phyloP scores from a whole-genome alignment of 257 asterid genomes.

The Solanum neorickii region DNA sequence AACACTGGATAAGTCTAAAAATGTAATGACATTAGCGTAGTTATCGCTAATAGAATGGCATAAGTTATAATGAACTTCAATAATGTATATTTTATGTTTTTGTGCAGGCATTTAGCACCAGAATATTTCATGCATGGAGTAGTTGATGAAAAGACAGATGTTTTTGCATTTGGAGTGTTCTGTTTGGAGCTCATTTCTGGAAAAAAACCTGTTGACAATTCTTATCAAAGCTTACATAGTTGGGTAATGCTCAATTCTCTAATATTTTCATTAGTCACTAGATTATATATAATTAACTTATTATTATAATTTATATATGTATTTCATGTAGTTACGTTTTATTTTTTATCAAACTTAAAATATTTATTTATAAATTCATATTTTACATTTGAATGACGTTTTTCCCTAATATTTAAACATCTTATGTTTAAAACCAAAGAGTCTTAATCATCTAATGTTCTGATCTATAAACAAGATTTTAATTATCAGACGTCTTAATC shows the following conservation, averaged over 20 bases:
- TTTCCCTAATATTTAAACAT: too few species aligned
- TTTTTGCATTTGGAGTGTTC: conserved; percentile 88
- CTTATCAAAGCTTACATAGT: conserved; percentile 83
- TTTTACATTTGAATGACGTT: background rate
- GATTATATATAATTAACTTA: background rate
- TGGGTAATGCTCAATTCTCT: conserved; percentile 46
- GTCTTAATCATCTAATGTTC: too few species aligned
- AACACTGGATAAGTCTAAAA: background rate
- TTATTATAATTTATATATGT: too few species aligned
- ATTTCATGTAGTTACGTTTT: too few species aligned
- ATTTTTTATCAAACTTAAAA: background rate
- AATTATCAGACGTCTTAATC: too few species aligned
- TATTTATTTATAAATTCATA: background rate
- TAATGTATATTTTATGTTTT: background rate
- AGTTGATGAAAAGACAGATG: conserved; percentile 95
- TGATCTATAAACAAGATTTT: too few species aligned
- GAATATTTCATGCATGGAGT: conserved; percentile 98
- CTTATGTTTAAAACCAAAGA: background rate
- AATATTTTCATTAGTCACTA: background rate
- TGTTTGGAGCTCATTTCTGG: conserved; percentile 82
- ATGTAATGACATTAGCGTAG: background rate
- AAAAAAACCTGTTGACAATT: conserved; percentile 75
- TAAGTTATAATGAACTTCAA: background rate
- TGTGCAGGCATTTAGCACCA: conserved; percentile 77
- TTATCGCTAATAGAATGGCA: too few species aligned